A percentile compares a stretch with the other conserved stretches of the same genome.
Conservation (phyloP, 768 basidiomycete genomes). For the Phaeolepiota aurea region DNA sequence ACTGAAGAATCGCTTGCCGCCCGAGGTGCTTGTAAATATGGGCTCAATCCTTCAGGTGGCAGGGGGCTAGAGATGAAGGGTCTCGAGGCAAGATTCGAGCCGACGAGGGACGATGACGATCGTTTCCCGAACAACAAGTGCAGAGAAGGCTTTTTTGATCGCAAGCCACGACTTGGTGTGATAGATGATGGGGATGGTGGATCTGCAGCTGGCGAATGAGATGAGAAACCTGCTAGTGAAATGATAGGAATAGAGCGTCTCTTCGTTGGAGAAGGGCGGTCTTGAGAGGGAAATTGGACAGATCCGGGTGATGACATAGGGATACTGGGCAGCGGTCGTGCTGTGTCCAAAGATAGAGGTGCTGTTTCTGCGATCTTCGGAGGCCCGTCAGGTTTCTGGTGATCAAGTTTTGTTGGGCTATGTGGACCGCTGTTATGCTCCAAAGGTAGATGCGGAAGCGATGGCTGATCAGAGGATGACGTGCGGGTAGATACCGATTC, state of each 20-base stretch:
- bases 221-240: slow-evolving; percentile 27
- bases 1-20: slow-evolving; percentile 42
- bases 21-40: slow-evolving; percentile 21
- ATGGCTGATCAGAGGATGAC: slow-evolving; percentile 41
- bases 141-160: slow-evolving; percentile 59
- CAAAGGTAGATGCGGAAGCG: slow-evolving; percentile 27
- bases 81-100: slow-evolving; percentile 14
- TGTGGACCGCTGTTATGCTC: slow-evolving; percentile 14
- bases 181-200: slow-evolving; percentile 11
- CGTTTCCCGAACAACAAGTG: slow-evolving; percentile 62
- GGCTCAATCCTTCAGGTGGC: slow-evolving; percentile 4
- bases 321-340: slow-evolving; percentile 18
- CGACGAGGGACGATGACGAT: slow-evolving; percentile 36
- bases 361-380: slow-evolving; percentile 21
- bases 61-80: slow-evolving; percentile 14
- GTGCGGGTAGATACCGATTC: slow-evolving; percentile 54
- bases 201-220: slow-evolving; percentile 10
- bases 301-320: slow-evolving; percentile 20
- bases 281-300: slow-evolving; percentile 33
- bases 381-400: slow-evolving; percentile 12
- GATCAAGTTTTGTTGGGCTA: slow-evolving; percentile 10
- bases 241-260: slow-evolving; percentile 30
- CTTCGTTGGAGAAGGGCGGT: slow-evolving; percentile 11
- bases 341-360: slow-evolving; percentile 11
- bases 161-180: slow-evolving; percentile 16